Evolutionary conservation across 1,139 yeast genomes (phyloP), one percentile per base, ranked within the genome.

Genomic region (Taphrina pruni): DNA sequence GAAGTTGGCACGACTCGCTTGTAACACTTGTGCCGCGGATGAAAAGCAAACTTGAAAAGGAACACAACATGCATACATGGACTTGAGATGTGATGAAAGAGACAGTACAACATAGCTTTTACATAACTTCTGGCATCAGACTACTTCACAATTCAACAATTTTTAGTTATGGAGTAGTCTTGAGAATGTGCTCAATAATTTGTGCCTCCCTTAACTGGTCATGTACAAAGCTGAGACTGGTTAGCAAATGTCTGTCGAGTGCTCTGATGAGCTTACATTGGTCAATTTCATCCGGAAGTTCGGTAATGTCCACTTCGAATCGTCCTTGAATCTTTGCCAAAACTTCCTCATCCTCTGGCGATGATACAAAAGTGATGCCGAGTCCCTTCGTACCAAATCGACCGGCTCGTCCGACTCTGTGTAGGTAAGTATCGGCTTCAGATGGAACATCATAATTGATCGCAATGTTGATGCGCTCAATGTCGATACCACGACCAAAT

Each of bases 371-470:
- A 65, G 97, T 91, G 72, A 94, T 85, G 69, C 97, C 97, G 77
- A 94, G 87, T 83, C 99, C 99, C 84, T 94, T 94, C 79, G 99
- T 94, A 84, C 99, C 99, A 77, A 94, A 94, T 86, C 99, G 92
- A 82, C 99, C 99, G 75, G 99, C 99, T 87, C 99, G 92, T 79
- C 99, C 99, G 73, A 94, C 99, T 84, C 99, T 90, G 84, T 94
- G 99, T 79, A 94, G 87, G 82, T 94, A 94, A 82, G 94, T 97
- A 81, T 94, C 99, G 73, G 98, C 97, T 82, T 61, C 58, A 7
- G 57, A 69, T 9, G 65, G 71, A 48, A 90, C 83, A 82, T 94
- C 99, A 81, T 94, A 94, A 84, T 94, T 94, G 84, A 94, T 92
- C 73, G 98, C 99, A 80, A 94, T 84, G 82, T 94, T 94, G 82